Percentiles rank a stretch among this genome's conserved stretches.
Evolutionary conservation across 1,139 yeast species (phyloP).

Genomic region (Magnusiomyces paraingens): DNA sequence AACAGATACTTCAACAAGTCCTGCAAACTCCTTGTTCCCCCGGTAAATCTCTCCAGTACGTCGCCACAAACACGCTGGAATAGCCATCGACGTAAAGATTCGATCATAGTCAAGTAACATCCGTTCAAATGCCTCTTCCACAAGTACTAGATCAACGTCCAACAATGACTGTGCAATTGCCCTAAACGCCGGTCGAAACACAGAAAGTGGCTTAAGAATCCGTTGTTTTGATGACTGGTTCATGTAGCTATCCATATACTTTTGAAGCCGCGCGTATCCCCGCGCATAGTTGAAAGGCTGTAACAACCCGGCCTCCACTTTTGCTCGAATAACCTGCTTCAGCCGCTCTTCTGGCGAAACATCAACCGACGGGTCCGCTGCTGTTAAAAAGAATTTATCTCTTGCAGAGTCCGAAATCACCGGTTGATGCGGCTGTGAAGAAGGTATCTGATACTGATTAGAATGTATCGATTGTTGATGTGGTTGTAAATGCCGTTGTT

Average conservation of each 20-base stretch:
- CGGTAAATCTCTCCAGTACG: slow-evolving; percentile 95
- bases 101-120: slow-evolving; percentile 91
- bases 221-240: slow-evolving; percentile 76
- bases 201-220: slow-evolving; percentile 78
- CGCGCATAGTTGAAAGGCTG: slow-evolving; percentile 93
- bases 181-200: slow-evolving; percentile 88
- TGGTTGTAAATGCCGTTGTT: too few relatives aligned
- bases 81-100: slow-evolving; percentile 95
- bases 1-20: slow-evolving; percentile 84
- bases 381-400: slow-evolving; percentile 90
- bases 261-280: slow-evolving; percentile 85
- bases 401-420: slow-evolving; percentile 58
- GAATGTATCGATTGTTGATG: too few relatives aligned
- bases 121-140: slow-evolving; percentile 91
- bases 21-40: slow-evolving; percentile 95
- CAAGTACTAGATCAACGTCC: slow-evolving; percentile 86
- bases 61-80: slow-evolving; percentile 96
- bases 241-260: slow-evolving; percentile 89
- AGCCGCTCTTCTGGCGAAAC: slow-evolving; percentile 91
- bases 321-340: slow-evolving; percentile 93
- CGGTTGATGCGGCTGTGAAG: slow-evolving; percentile 9
- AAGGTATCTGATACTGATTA: too few relatives aligned
- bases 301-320: slow-evolving; percentile 84
- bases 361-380: slow-evolving; percentile 95
- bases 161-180: slow-evolving; percentile 87